These are phyloP conservation scores for Nicotiana paniculata DNA, from an alignment of 257 asterid genomes.

Conservation along the genomic window DNA sequence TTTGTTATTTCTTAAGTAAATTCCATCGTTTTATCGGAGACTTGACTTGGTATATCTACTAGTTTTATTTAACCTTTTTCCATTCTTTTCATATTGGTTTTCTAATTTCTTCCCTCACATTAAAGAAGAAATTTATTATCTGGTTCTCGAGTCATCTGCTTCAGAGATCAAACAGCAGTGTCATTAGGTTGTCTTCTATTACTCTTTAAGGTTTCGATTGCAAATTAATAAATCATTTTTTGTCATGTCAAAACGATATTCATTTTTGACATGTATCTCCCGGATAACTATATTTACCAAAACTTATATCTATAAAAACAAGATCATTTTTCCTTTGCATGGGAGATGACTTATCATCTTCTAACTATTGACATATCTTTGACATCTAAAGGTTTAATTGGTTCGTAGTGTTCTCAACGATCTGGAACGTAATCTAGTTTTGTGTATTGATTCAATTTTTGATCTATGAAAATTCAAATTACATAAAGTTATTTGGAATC, in stretches of 20 bases:
- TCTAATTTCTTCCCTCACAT: background rate
- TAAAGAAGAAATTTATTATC: background rate
- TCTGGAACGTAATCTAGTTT: background rate
- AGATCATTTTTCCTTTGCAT: no score
- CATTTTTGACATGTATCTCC: no score
- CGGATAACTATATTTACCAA: no score
- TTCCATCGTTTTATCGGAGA: background rate
- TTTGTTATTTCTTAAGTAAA: background rate
- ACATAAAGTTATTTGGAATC: background rate
- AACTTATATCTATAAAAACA: no score
- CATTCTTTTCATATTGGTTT: background rate
- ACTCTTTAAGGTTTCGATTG: background rate
- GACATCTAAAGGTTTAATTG: no score
- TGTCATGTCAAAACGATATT: background rate
- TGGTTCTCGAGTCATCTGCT: background rate
- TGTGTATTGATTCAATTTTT: background rate
- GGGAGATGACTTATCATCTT: no score
- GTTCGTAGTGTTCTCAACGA: no score
- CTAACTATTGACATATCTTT: no score
- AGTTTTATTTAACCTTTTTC: background rate
- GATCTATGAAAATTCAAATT: background rate
- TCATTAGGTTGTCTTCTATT: background rate
- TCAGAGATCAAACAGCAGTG: background rate
- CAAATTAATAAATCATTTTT: background rate
- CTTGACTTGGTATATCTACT: background rate